Evolutionary conservation across 768 basidiomycete species (phyloP), one percentile per base, ranked within the genome.

Genomic region (Mycena capillaripes): DNA sequence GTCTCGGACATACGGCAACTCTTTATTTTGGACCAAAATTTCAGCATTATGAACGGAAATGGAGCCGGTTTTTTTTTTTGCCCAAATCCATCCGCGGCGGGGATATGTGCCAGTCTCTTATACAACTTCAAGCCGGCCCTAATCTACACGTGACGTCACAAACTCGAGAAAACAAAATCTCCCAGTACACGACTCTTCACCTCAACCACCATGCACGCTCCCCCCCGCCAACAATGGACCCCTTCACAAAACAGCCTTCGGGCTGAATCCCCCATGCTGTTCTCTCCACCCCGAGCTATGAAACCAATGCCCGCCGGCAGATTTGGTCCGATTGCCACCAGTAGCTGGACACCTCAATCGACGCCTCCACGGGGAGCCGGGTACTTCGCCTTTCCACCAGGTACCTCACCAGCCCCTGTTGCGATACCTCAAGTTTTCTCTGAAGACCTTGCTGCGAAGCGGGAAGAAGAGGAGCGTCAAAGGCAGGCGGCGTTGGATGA

Each of bases 331-430:
- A 34, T 61, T 59, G 65, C 65, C 50, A 67, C 58, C 25, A 27
- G 44, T 27, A 52, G 14, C 27, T 60, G 58, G 11, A 36, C 56
- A 16, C 42, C 59, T 10, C 70, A 62, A 17, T 62, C 60, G 7
- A 55, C 53, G 4, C 64, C 70, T 40, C 53, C 71, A 11, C 65
- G 56, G 16, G 44, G n/a, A 44, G 50, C 66, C 0, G 75, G 72
- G 53, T 76, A 76, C 59, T 66, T 76, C 52, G 75, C 66, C 30
- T 71, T 76, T 36, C 75, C 75, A 2, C 72, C 69, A 0, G 44
- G 50, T 3, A 8, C 50, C 2, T 29, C 56, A 3, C 36, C 65
- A 2, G 30, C 65, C 16, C 25, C 44, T 25, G 11, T 17, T 1
- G 38, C 38, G 16, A 8, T 21, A 12, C 36, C 57, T 30, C 66